phyloP scores from a whole-genome alignment of 768 basidiomycete genomes.

The Amanita pallidorosea region DNA sequence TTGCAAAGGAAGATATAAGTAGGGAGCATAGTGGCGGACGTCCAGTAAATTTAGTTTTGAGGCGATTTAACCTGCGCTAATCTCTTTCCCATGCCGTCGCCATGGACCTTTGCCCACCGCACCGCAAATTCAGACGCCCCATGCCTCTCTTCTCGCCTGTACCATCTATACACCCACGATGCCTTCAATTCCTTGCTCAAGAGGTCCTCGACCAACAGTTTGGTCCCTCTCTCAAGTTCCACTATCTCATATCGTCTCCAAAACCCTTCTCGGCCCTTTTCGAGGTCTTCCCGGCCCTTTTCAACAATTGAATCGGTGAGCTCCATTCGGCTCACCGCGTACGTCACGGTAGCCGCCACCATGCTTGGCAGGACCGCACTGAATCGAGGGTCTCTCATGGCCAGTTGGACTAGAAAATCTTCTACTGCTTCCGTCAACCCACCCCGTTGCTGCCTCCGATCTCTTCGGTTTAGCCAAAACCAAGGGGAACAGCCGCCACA shows the following conservation, averaged over 20 bases:
- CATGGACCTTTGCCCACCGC: slow-evolving; percentile 1
- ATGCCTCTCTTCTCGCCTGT: not conserved
- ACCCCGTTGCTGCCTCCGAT: not conserved
- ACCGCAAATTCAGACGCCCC: slow-evolving; percentile 1
- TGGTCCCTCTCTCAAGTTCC: not conserved
- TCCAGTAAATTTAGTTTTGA: not conserved
- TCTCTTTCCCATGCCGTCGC: not conserved
- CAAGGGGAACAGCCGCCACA: slow-evolving; percentile 4
- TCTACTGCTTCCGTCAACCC: not conserved
- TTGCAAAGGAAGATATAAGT: not conserved
- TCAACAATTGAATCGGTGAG: not conserved
- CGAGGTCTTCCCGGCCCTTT: not conserved
- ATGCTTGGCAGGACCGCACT: not conserved
- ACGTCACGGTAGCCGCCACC: not conserved
- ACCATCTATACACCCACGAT: not conserved
- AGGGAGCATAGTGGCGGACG: not conserved
- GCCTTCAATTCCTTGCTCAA: not conserved
- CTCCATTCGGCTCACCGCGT: not conserved
- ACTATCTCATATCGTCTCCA: not conserved
- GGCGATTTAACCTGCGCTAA: not conserved
- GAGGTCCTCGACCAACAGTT: not conserved
- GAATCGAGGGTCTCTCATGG: not conserved
- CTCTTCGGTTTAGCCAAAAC: slow-evolving; percentile 1
- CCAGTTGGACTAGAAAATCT: slow-evolving; percentile 2
- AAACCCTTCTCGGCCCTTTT: no score